A percentile compares a stretch with the other conserved stretches of the same genome.
Conservation (phyloP, 805 yeast genomes). For the Wickerhamomyces tratensis region DNA sequence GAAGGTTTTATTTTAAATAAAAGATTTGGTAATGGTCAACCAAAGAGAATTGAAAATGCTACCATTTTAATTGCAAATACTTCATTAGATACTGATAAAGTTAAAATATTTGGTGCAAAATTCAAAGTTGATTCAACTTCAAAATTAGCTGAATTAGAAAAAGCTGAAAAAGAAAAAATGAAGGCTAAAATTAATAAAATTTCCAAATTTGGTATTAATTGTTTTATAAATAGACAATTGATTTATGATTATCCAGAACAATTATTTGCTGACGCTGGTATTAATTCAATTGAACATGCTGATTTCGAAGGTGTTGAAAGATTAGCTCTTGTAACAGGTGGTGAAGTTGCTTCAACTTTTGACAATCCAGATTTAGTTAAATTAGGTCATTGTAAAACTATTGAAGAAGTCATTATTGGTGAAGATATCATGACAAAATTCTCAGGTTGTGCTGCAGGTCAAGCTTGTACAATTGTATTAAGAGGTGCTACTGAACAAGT, state of each 20-base stretch:
- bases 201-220: constrained; percentile 75
- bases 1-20: constrained; percentile 94
- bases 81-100: constrained; percentile 94
- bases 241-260: constrained; percentile 98
- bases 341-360: constrained; percentile 94
- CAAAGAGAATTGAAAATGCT: constrained; percentile 90
- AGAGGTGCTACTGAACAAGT: constrained; percentile 92
- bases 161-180: constrained; percentile 95
- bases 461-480: constrained; percentile 80
- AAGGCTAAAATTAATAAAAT: constrained; percentile 81
- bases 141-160: constrained; percentile 88
- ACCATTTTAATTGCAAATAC: constrained; percentile 89
- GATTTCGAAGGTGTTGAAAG: constrained; percentile 97
- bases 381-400: constrained; percentile 82
- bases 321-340: constrained; percentile 93
- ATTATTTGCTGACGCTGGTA: constrained; percentile 75
- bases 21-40: constrained; percentile 88
- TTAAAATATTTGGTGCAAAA: constrained; percentile 77
- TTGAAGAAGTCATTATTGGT: constrained; percentile 85
- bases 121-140: constrained; percentile 62
- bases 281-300: constrained; percentile 93
- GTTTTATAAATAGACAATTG: constrained; percentile 91
- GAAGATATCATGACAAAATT: constrained; percentile 68
- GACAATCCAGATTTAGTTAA: constrained; percentile 90
- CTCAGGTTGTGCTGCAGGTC: constrained; percentile 62